These are phyloP conservation scores for Aegilops sharonensis DNA, from an alignment of 176 grass and related monocot genomes.

Conservation along the genomic window DNA sequence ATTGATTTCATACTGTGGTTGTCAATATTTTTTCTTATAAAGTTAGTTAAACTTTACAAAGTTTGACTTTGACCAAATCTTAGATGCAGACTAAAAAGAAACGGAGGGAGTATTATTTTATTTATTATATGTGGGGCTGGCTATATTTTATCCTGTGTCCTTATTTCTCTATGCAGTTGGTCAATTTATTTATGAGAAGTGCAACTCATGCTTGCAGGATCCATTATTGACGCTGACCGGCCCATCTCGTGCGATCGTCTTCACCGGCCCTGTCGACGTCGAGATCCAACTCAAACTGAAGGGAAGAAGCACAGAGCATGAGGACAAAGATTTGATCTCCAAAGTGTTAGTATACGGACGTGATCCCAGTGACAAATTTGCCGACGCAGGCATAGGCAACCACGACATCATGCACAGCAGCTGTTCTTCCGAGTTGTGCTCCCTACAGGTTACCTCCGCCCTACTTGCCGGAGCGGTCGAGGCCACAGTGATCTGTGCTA, in stretches of 20 bases:
- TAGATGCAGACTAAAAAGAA: too few species aligned
- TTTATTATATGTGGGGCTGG: background rate
- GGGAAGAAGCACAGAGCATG: background rate
- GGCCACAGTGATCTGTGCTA: background rate
- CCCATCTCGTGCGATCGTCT: background rate
- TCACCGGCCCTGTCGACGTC: background rate
- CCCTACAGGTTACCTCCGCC: background rate
- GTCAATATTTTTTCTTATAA: too few species aligned
- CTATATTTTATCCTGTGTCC: too few species aligned
- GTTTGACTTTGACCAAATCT: too few species aligned
- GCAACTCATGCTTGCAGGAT: background rate
- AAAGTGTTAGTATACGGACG: background rate
- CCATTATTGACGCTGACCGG: background rate
- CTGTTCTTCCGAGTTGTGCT: background rate
- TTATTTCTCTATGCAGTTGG: background rate
- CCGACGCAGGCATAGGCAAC: background rate
- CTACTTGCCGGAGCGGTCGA: background rate
- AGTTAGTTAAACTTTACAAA: too few species aligned
- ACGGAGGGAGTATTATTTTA: background rate
- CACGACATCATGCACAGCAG: background rate
- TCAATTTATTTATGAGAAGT: background rate
- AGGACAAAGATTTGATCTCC: background rate
- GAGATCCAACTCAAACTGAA: background rate
- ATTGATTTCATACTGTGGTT: too few species aligned
- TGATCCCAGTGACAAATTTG: background rate